These are phyloP conservation scores for Colletotrichum coccodes DNA, from an alignment of 2,329 filamentous ascomycete species.

Conservation along the genomic window DNA sequence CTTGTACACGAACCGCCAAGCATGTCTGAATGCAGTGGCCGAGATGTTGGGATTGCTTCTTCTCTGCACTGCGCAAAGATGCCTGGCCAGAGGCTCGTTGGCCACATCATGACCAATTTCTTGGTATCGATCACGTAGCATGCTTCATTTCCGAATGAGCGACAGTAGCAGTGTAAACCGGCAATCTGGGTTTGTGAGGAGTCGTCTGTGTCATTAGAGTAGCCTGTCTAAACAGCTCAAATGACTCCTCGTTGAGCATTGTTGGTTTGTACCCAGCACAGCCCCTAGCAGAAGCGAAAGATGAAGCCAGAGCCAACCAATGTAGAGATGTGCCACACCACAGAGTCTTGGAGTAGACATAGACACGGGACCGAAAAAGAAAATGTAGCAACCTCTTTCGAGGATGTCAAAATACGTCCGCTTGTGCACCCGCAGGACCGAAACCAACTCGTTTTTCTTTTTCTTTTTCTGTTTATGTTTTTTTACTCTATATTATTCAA, in stretches of 20 bases:
- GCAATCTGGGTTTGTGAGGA: not conserved
- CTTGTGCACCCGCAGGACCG: too few relatives aligned
- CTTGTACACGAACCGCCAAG: not conserved
- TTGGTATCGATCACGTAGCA: not conserved
- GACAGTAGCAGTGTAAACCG: too few relatives aligned
- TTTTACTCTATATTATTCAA: not conserved
- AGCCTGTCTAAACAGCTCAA: not conserved
- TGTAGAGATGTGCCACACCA: too few relatives aligned
- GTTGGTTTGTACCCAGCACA: too few relatives aligned
- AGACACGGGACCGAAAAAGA: too few relatives aligned
- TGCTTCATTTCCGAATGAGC: not conserved
- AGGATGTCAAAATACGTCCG: too few relatives aligned
- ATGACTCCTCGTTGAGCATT: not conserved
- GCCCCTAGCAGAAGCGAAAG: not conserved
- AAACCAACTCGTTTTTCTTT: too few relatives aligned
- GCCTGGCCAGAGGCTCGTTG: not conserved
- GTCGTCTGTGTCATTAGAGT: not conserved
- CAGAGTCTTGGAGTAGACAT: too few relatives aligned
- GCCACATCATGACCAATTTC: not conserved
- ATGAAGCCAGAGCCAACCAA: too few relatives aligned
- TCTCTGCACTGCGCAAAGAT: not conserved
- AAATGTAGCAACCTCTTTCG: too few relatives aligned
- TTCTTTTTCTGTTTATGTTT: too few relatives aligned
- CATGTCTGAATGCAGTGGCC: not conserved
- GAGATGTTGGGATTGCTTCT: not conserved